These are phyloP conservation scores for Poteriospumella lacustris DNA, from an alignment of 108 stramenopile species.

Conservation along the genomic window DNA sequence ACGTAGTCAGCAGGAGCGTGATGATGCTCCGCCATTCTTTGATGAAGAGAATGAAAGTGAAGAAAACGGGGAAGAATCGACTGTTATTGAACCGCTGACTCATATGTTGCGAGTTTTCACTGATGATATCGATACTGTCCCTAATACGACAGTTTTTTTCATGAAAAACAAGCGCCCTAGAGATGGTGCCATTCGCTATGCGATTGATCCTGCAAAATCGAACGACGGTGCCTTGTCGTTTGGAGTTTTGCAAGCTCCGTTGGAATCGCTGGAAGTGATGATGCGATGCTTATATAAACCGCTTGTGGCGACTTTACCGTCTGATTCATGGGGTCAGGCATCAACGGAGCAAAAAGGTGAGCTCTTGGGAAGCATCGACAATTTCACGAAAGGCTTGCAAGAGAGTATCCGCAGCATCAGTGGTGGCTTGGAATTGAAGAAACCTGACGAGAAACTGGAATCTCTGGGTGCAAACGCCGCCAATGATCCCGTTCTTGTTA, in stretches of 20 bases:
- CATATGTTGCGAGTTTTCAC: background rate
- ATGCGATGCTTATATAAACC: slow-evolving; percentile 44
- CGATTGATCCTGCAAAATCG: slow-evolving; percentile 19
- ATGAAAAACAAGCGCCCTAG: slow-evolving; percentile 2
- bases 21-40: too few species aligned
- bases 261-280: slow-evolving; percentile 37
- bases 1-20: background rate
- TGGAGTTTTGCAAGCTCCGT: background rate
- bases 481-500: slow-evolving; percentile 39
- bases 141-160: slow-evolving; percentile 11
- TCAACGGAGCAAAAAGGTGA: slow-evolving; percentile 32
- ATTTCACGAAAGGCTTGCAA: slow-evolving; percentile 43
- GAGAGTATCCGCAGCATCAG: slow-evolving; percentile 41
- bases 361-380: slow-evolving; percentile 46
- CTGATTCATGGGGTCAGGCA: slow-evolving; percentile 39
- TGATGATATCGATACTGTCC: background rate
- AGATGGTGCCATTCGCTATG: background rate
- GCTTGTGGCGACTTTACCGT: slow-evolving; percentile 22
- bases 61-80: background rate
- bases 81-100: background rate
- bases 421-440: slow-evolving; percentile 44
- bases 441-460: slow-evolving; percentile 35
- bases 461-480: slow-evolving; percentile 32
- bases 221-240: slow-evolving; percentile 23
- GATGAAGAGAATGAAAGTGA: too few species aligned